Evolutionary conservation across 2,329 filamentous ascomycete genomes (phyloP).

Genomic region (Aspergillus novoparasiticus): DNA sequence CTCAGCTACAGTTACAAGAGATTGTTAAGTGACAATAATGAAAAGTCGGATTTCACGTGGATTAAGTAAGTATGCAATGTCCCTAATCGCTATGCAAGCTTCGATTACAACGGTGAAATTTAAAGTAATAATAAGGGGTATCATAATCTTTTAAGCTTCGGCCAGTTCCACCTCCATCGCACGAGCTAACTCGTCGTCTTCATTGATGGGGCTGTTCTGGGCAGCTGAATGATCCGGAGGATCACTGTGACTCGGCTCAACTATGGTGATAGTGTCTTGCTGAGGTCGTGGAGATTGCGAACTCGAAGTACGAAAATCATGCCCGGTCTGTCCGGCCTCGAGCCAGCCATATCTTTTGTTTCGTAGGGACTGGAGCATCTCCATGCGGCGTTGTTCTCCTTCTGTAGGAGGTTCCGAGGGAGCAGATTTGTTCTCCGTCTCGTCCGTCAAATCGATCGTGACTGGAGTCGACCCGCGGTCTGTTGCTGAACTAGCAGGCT

Average conservation of each 20-base stretch:
- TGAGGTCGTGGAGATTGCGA: background rate
- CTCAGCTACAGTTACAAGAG: background rate
- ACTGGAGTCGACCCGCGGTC: conserved; percentile 7
- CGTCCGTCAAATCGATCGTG: conserved; percentile 27
- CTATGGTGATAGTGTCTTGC: background rate
- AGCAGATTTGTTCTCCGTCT: conserved; percentile 7
- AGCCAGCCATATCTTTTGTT: conserved; percentile 38
- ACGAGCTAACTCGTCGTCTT: conserved; percentile 28
- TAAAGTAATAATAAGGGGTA: conserved; percentile 9
- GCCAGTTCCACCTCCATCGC: conserved; percentile 32
- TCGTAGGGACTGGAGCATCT: conserved; percentile 29
- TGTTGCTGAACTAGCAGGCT: background rate
- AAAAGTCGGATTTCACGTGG: background rate
- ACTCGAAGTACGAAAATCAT: background rate
- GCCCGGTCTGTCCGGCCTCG: conserved; percentile 3
- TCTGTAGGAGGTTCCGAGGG: conserved; percentile 3
- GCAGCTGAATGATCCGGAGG: background rate
- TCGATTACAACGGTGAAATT: background rate
- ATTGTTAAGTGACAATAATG: background rate
- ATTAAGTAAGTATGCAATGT: background rate
- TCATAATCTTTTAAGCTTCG: conserved; percentile 10
- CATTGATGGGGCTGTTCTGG: conserved; percentile 3
- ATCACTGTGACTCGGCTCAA: conserved; percentile 6
- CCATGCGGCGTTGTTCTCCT: conserved; percentile 13
- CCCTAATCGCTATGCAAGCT: conserved; percentile 9